Evolutionary conservation across 2,329 filamentous ascomycete species (phyloP).

Genomic region (Apiospora hydei): DNA sequence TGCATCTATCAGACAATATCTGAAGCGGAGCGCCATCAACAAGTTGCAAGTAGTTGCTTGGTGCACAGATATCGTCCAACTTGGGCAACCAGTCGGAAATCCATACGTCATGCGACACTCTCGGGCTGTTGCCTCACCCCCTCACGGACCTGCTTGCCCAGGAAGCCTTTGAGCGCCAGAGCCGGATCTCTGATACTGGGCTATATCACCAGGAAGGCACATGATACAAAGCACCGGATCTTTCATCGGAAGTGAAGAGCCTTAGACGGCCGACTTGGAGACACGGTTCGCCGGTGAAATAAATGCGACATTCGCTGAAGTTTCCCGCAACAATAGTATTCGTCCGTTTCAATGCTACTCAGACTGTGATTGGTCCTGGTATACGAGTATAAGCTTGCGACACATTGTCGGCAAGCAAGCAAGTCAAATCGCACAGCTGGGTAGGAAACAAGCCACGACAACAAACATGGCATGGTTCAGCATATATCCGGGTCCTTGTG

Average conservation of each 20-base stretch:
- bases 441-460: neutral
- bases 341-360: neutral
- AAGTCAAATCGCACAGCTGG: neutral
- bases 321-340: neutral
- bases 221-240: neutral
- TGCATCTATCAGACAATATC: slow-evolving; percentile 1
- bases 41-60: neutral
- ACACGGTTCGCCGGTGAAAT: neutral
- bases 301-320: neutral
- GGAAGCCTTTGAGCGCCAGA: neutral
- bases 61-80: slow-evolving; percentile 3
- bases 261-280: neutral
- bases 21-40: slow-evolving; percentile 10
- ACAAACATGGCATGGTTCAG: neutral
- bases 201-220: neutral
- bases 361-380: neutral
- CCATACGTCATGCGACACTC: neutral
- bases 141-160: neutral
- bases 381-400: neutral
- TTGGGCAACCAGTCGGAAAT: neutral
- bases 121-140: neutral
- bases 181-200: neutral
- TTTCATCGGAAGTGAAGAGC: neutral
- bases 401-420: neutral
- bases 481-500: neutral